phyloP scores from a whole-genome alignment of 495 filamentous ascomycete genomes.

The Neurospora sp. region DNA sequence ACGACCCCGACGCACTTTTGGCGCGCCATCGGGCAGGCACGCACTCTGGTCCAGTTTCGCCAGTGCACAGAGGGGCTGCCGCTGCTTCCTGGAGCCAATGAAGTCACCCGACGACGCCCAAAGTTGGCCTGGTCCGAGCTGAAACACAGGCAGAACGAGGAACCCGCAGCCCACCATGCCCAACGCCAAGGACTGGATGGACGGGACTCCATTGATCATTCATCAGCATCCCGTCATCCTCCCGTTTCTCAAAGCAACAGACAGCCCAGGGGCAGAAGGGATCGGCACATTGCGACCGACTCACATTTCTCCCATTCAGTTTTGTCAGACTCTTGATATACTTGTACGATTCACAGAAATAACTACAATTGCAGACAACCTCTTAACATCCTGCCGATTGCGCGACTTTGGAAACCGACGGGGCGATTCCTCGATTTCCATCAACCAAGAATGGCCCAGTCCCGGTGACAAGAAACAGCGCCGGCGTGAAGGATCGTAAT shows the following conservation, averaged over 20 bases:
- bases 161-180: neutral
- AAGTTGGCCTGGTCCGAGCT: neutral
- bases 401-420: neutral
- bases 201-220: neutral
- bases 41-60: constrained; percentile 10
- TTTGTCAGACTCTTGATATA: neutral
- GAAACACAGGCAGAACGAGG: neutral
- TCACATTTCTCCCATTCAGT: neutral
- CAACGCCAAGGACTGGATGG: neutral
- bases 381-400: neutral
- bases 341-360: neutral
- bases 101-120: neutral
- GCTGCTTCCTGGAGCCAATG: too few species aligned
- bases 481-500: neutral
- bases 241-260: neutral
- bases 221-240: neutral
- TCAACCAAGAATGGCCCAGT: neutral
- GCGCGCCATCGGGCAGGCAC: constrained; percentile 9
- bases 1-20: neutral
- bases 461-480: neutral
- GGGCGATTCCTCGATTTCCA: neutral
- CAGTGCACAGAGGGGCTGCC: neutral
- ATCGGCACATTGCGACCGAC: neutral
- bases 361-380: neutral
- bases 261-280: neutral